These are phyloP conservation scores for Stephanodiscus minutulus DNA, from an alignment of 108 stramenopile genomes.

Conservation along the genomic window DNA sequence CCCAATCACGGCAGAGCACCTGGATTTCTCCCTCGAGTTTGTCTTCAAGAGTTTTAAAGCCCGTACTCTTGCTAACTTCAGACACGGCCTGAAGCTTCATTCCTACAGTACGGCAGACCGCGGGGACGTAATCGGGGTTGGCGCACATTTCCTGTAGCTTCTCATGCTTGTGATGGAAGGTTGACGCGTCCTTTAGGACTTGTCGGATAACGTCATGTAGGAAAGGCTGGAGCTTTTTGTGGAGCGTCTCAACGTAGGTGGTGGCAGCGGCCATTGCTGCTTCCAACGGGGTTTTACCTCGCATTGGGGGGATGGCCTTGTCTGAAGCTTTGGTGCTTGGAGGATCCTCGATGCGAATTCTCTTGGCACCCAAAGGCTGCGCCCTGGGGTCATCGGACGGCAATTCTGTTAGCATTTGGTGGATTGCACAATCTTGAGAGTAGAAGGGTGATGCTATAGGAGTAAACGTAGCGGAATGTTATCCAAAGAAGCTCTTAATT, in stretches of 20 bases:
- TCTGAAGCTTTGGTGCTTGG: not conserved
- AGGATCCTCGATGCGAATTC: not conserved
- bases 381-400: not conserved
- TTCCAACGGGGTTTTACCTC: slow-evolving; percentile 5
- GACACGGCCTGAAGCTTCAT: slow-evolving; percentile 11
- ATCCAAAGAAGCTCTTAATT: not conserved
- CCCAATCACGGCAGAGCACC: not conserved
- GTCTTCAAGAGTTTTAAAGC: slow-evolving; percentile 8
- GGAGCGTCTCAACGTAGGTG: slow-evolving; percentile 6
- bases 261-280: slow-evolving; percentile 12
- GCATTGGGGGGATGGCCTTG: not conserved
- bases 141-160: not conserved
- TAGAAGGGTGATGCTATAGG: not conserved
- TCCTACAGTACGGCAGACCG: slow-evolving; percentile 1
- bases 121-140: slow-evolving; percentile 1
- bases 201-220: not conserved
- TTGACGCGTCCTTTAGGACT: not conserved
- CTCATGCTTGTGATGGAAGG: not conserved
- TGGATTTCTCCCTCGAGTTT: not conserved
- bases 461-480: not conserved
- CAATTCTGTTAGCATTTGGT: slow-evolving; percentile 3
- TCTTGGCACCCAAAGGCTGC: not conserved
- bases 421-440: not conserved
- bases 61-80: not conserved
- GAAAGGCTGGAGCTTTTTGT: slow-evolving; percentile 7